Conservation (phyloP, 805 yeast species). For the Torulaspora maleeae region DNA sequence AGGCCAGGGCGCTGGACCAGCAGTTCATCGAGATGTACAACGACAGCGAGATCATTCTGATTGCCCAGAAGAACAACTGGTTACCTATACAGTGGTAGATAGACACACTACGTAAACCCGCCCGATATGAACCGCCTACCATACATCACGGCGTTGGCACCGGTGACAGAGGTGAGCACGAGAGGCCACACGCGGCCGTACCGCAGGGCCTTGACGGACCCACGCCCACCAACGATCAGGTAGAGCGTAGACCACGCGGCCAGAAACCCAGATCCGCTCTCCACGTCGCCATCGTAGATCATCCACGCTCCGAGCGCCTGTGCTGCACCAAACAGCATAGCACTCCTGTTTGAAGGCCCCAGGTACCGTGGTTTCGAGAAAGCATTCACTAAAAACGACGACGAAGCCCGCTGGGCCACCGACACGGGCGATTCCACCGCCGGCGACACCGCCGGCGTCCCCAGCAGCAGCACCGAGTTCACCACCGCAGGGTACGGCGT, state of each 20-base stretch:
- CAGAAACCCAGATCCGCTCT: slow-evolving; percentile 75
- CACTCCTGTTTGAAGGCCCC: slow-evolving; percentile 37
- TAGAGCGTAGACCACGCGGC: slow-evolving; percentile 80
- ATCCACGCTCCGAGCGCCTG: slow-evolving; percentile 67
- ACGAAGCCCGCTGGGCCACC: slow-evolving; percentile 9
- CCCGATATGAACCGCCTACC: slow-evolving; percentile 64
- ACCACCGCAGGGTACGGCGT: slow-evolving; percentile 49
- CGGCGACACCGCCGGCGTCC: slow-evolving; percentile 39
- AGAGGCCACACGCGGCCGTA: slow-evolving; percentile 62
- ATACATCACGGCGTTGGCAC: slow-evolving; percentile 58
- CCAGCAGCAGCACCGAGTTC: slow-evolving; percentile 37
- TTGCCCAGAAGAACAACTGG: slow-evolving; percentile 51
- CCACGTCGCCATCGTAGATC: slow-evolving; percentile 68
- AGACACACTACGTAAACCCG: slow-evolving; percentile 15
- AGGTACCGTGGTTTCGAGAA: slow-evolving; percentile 24
- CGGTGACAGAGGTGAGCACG: slow-evolving; percentile 52
- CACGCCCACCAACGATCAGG: slow-evolving; percentile 62
- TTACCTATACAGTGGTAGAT: slow-evolving; percentile 64
- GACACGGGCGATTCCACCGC: slow-evolving; percentile 17
- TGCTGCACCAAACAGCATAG: slow-evolving; percentile 57
- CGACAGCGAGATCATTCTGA: slow-evolving; percentile 52
- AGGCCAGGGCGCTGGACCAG: slow-evolving; percentile 91
- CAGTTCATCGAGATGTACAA: slow-evolving; percentile 91
- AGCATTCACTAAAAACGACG: slow-evolving; percentile 5
- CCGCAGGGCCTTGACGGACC: slow-evolving; percentile 48